Conservation (phyloP, 2,329 filamentous ascomycete species). For the Cordyceps cicadae region DNA sequence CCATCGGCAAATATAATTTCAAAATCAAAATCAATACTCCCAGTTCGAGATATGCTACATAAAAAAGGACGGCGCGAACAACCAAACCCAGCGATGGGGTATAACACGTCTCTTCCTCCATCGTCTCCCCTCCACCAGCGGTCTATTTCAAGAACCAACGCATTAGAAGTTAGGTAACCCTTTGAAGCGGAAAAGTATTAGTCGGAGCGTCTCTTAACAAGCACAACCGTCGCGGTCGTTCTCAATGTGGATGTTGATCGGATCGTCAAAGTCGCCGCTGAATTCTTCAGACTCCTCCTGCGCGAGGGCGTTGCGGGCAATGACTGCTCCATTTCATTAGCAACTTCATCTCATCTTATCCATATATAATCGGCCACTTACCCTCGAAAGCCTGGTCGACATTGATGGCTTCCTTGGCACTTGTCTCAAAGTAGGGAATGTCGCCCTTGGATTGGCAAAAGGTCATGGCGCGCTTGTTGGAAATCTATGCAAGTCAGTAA, state of each 20-base stretch:
- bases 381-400: conserved; percentile 76
- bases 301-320: conserved; percentile 87
- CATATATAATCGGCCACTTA: conserved; percentile 18
- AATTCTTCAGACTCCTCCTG: conserved; percentile 98
- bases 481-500: conserved; percentile 53
- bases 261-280: conserved; percentile 93
- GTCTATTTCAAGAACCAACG: conserved; percentile 4
- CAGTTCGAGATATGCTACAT: conserved; percentile 9
- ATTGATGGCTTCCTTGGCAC: conserved; percentile 96
- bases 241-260: conserved; percentile 96
- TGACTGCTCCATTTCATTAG: conserved; percentile 50
- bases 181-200: neutral
- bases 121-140: neutral
- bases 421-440: conserved; percentile 98
- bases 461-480: conserved; percentile 89
- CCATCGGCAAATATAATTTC: neutral
- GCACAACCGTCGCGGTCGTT: conserved; percentile 88
- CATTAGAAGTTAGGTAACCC: neutral
- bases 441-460: conserved; percentile 97
- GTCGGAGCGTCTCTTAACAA: conserved; percentile 52
- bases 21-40: conserved; percentile 2
- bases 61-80: conserved; percentile 1
- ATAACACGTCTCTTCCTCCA: neutral
- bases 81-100: conserved; percentile 8
- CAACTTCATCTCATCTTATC: neutral